Base-by-base conservation (phyloP, 108 stramenopile species). In the Phaeodactylum tricornutum region DNA sequence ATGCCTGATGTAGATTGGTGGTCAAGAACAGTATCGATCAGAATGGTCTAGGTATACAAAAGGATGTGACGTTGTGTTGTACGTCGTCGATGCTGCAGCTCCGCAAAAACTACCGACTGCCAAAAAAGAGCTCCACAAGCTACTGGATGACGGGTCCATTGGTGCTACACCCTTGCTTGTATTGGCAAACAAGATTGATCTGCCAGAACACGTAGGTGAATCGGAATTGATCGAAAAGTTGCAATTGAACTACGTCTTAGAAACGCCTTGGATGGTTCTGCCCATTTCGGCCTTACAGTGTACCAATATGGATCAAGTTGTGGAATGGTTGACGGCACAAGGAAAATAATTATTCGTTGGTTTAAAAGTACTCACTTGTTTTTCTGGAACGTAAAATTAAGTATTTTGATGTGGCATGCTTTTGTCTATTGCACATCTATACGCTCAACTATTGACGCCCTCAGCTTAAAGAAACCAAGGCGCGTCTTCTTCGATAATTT, bases 241-340 rank as follows among this genome's bases (percentile, higher is more conserved):
- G 67, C 85, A 91, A 52, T 71, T 97, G 51, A 93, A 95, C 59
- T 93, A 97, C 64, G 88, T 97, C 40, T 79, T 88, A 75, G 93
- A 92, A 35, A 95, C 91, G 29, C 96, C 96, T 0, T 97, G 96
- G 96, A 91, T 97, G 63, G 87, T 97, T 9, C 68, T 95, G 40
- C 89, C 90, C n/a, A 85, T 86, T 56, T 81, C 77, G 52, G 93
- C 93, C 0, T 59, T 92, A 22, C 73, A 91, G 57, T 66, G 72
- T 41, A 90, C 88, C 19, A 94, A 94, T 64, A 81, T 96, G 46
- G 96, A 96, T 55, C 87, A 91, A 57, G 93, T 96, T 7, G 61
- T 96, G 40, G 87, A 94, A 51, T 97, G 94, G 93, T 61, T 95
- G 47, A 82, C 92, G 28, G 70, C 80, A 3, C 93, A 96, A 67